These are phyloP conservation scores for Ascoidea asiatica DNA, from an alignment of 805 yeast species.

Conservation along the genomic window DNA sequence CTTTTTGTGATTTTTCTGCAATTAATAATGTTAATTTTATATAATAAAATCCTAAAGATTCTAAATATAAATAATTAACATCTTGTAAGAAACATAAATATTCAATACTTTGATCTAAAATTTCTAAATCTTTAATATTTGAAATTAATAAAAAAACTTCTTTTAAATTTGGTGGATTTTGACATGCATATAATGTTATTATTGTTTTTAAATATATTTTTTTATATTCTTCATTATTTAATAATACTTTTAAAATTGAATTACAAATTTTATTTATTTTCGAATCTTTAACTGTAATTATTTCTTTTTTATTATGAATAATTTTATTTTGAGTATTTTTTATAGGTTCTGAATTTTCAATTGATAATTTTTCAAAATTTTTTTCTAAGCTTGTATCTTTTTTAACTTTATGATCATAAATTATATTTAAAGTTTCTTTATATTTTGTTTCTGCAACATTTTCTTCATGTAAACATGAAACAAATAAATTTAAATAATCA, in stretches of 20 bases:
- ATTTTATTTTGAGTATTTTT: constrained; percentile 15
- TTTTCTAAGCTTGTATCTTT: constrained; percentile 9
- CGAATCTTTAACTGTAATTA: constrained; percentile 25
- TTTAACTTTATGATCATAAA: constrained; percentile 9
- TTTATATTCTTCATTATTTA: constrained; percentile 32
- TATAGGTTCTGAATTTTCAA: constrained; percentile 21
- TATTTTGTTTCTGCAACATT: constrained; percentile 77
- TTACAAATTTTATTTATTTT: constrained; percentile 73
- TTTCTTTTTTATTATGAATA: constrained; percentile 21
- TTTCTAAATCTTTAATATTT: constrained; percentile 29
- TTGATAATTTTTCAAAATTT: constrained; percentile 17
- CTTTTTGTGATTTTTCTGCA: constrained; percentile 95
- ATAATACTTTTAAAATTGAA: constrained; percentile 44
- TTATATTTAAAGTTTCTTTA: constrained; percentile 43
- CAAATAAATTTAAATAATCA: constrained; percentile 74
- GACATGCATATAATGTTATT: constrained; percentile 86
- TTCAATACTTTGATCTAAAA: constrained; percentile 52
- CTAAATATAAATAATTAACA: constrained; percentile 67
- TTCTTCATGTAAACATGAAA: constrained; percentile 76
- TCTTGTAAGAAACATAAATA: constrained; percentile 88
- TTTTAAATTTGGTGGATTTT: constrained; percentile 71
- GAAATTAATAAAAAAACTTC: constrained; percentile 61
- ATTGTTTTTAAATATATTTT: constrained; percentile 58
- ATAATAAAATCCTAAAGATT: constrained; percentile 73
- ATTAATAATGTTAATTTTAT: constrained; percentile 66